Evolutionary conservation across 1,284 basidiomycete species (phyloP), one percentile per base, ranked within the genome.

Genomic region (Phlebopus sp.): DNA sequence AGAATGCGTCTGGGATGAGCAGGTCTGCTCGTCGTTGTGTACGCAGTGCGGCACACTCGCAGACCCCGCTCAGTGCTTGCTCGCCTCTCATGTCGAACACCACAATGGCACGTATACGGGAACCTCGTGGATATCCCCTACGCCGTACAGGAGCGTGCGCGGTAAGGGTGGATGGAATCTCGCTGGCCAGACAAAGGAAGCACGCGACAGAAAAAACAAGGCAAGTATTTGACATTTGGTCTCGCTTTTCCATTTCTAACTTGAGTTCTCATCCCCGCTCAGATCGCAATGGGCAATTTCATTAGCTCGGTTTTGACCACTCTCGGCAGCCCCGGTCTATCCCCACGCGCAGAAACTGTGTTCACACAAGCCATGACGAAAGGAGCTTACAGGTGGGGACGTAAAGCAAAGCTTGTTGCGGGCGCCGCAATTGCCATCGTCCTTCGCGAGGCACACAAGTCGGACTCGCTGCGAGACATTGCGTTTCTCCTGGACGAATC

Each of bases 361-460:
- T 88, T 88, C 66, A 75, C 78, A 64, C 79, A 82, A 55, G 78
- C 78, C 18, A 85, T 81, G 77, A 51, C 66, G 23, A 70, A 69
- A 32, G 78, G 76, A 14, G 63, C 69, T 8, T 82, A 79, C 58
- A 76, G 77, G 25, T 90, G 86, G 85, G 87, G 86, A 25, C 74
- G 77, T 41, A 81, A 74, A 55, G 82, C 86, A 14, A 84, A 77
- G 62, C 70, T 80, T 34, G 72, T 78, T 15, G 82, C 84, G 0
- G 86, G 80, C 11, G 84, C 82, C 2, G 76, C 80, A 34, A 69
- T 90, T 27, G 75, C 79, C 18, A 72, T 89, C 48, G 81, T 85
- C 5, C 69, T 88, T 30, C 80, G 86, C 40, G 84, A 88, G 67
- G 74, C 75, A 47, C 77, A 72, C 56, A 80, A 78, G 50, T 79